Evolutionary conservation across 179 eudicot species (phyloP).

Genomic region (Spinacia oleracea): DNA sequence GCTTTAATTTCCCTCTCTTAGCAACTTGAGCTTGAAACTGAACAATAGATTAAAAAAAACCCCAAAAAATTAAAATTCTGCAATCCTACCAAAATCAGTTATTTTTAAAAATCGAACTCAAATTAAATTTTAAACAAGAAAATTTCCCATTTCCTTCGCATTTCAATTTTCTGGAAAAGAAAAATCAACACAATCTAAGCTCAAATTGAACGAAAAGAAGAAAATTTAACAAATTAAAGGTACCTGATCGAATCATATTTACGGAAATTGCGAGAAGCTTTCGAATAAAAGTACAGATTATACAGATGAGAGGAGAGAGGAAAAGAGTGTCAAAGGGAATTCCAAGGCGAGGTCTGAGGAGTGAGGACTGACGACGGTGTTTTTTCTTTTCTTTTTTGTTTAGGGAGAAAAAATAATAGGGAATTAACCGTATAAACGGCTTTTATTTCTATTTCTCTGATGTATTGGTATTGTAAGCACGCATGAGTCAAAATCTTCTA

Average conservation of each 20-base stretch:
- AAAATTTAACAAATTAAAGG: background rate
- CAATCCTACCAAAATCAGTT: background rate
- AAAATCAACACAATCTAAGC: slow-evolving; percentile 5
- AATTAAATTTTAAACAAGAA: background rate
- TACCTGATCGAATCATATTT: slow-evolving; percentile 21
- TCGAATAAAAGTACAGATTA: background rate
- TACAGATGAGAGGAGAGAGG: slow-evolving; percentile 11
- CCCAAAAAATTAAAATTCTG: no score
- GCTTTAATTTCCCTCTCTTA: background rate
- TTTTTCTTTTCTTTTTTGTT: background rate
- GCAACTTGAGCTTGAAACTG: background rate
- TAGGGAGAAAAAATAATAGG: background rate
- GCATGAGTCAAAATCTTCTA: no score
- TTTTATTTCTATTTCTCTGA: no score
- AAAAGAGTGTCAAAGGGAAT: slow-evolving; percentile 16
- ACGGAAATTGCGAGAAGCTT: slow-evolving; percentile 8
- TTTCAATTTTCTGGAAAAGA: background rate
- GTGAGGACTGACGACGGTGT: no score
- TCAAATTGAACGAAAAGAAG: background rate
- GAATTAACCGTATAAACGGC: background rate
- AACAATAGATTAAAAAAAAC: background rate
- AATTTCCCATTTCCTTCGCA: background rate
- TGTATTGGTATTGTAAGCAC: no score
- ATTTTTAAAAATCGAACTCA: background rate
- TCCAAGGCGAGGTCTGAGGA: slow-evolving; percentile 7